Evolutionary conservation across 2,329 filamentous ascomycete species (phyloP).

Genomic region (Aspergillus oerlinghausenensis): DNA sequence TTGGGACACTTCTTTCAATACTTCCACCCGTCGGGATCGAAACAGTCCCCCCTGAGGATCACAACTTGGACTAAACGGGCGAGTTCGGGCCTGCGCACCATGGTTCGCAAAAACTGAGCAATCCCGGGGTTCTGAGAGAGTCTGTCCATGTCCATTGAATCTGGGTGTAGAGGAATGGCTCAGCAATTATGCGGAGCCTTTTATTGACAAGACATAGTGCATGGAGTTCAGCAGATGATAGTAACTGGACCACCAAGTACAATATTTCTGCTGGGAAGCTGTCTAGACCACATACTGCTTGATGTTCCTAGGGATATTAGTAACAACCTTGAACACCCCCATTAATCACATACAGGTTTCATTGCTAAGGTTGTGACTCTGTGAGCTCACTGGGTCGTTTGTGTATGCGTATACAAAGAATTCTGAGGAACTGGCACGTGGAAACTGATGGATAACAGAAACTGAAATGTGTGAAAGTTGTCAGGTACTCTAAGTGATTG

Average conservation of each 20-base stretch:
- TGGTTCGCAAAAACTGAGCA: conserved; percentile 11
- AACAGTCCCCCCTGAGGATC: conserved; percentile 4
- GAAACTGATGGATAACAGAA: neutral
- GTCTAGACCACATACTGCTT: neutral
- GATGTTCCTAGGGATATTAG: conserved; percentile 2
- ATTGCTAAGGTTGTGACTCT: neutral
- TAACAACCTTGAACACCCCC: neutral
- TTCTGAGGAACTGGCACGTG: neutral
- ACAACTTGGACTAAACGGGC: conserved; percentile 11
- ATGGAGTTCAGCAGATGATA: conserved; percentile 11
- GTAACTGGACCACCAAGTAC: conserved; percentile 11
- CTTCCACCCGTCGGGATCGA: fast-evolving
- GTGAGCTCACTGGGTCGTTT: neutral
- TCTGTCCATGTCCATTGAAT: conserved; percentile 14
- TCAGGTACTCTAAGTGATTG: neutral
- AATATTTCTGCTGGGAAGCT: conserved; percentile 13
- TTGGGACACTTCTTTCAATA: neutral
- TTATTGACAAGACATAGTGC: conserved; percentile 13
- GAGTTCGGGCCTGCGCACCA: conserved; percentile 14
- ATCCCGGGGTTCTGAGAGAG: conserved; percentile 9
- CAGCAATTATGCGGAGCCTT: conserved; percentile 8
- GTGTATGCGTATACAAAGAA: neutral
- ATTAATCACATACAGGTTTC: conserved; percentile 1
- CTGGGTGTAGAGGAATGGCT: conserved; percentile 16
- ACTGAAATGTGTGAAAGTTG: neutral